Base-by-base conservation (phyloP, 768 basidiomycete genomes). In the Boletus bicolor region DNA sequence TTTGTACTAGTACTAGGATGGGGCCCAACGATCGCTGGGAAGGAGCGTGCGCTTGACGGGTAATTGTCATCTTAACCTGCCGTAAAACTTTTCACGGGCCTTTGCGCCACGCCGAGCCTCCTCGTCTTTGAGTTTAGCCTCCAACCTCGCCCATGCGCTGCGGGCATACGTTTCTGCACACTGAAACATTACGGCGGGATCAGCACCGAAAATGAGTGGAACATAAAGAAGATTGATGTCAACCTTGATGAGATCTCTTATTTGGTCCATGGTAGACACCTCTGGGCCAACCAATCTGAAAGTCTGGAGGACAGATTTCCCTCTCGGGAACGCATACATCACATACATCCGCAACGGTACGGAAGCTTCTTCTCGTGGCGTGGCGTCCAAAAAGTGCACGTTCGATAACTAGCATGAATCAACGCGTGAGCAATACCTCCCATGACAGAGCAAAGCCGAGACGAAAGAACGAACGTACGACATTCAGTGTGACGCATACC, bases 311-410 rank as follows among this genome's bases (percentile, higher is more conserved):
- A 65, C 69, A 1, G 82, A 68, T 30, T 71, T 55, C 8, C 69
- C 64, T 19, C 61, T 54, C 0, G 77, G 72, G 54, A 89, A 90
- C 0, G 89, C 84, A 65, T 83, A 88, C 53, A 85, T 76, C 0
- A 87, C 64, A 19, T 91, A 69, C 17, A 93, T 71, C 11, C 82
- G 79, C 3, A 84, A 67, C 0, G 85, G 80, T 0, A 81, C 79
- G 0, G 89, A 82, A 0, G 84, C 76, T 65, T 92, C 90, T 72
- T 95, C 93, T 45, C 79, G 77, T 3, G 73, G 65, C 0, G 83
- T 84, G 9, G 90, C 90, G 56, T 95, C 93, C 41, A 94, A 76
- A 59, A 86, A 89, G 62, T 89, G 82, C 5, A 76, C 65, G 4
- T 82, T 76, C 3, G 84, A 77, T 37, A 82, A 71, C 86, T 91